Evolutionary conservation across 352 stramenopile genomes (phyloP).

Genomic region (Thalassiosira oceanica): DNA sequence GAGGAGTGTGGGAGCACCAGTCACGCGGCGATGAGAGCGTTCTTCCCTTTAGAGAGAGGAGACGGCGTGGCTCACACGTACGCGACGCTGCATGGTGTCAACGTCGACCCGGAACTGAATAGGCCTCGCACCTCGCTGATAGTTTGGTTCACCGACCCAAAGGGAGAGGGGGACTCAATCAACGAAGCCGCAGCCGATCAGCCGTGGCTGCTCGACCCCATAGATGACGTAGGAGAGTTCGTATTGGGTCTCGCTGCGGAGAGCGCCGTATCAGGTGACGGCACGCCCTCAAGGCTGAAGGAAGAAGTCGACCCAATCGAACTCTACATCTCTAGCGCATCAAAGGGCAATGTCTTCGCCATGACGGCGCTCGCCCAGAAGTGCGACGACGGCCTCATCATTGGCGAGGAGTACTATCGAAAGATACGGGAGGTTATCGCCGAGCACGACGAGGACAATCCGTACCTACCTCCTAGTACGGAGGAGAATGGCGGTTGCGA

Average conservation of each 20-base stretch:
- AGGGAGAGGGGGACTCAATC: conserved; percentile 6
- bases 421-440: conserved; percentile 6
- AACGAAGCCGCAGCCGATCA: too few relatives aligned
- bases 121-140: conserved; percentile 55
- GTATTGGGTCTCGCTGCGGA: conserved; percentile 50
- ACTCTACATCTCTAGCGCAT: conserved; percentile 58
- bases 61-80: conserved; percentile 66
- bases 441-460: not conserved
- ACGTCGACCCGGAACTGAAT: conserved; percentile 50
- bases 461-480: not conserved
- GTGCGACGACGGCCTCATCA: conserved; percentile 44
- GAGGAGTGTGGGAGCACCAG: conserved; percentile 11
- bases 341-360: conserved; percentile 53
- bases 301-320: conserved; percentile 4
- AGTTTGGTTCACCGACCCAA: conserved; percentile 61
- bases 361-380: conserved; percentile 50
- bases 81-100: conserved; percentile 65
- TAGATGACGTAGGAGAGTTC: conserved; percentile 56
- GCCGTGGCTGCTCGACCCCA: conserved; percentile 44
- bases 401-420: conserved; percentile 12
- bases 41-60: conserved; percentile 53
- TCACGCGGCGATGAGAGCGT: conserved; percentile 45
- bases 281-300: not conserved
- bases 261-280: conserved; percentile 7
- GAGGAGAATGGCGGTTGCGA: not conserved